These are phyloP conservation scores for Herpetomonas samuelpessoai DNA, from an alignment of 208 protist species.

Conservation along the genomic window DNA sequence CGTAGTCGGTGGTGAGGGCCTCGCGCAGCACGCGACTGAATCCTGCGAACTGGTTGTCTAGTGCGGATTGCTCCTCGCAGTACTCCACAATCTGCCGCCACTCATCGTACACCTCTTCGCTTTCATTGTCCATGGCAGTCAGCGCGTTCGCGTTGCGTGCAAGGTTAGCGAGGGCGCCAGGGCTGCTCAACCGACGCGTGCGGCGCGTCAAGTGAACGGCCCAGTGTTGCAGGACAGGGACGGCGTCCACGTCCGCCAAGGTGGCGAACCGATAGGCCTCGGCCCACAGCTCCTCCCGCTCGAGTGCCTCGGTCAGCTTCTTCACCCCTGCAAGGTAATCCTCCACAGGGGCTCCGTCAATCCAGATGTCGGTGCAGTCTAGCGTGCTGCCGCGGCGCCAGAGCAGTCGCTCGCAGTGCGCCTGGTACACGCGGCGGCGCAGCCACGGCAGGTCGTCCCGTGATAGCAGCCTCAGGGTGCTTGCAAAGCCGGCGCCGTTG, in stretches of 20 bases:
- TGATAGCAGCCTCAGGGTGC: conserved; percentile 29
- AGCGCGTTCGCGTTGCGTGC: not conserved
- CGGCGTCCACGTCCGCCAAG: conserved; percentile 35
- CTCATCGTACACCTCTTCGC: conserved; percentile 38
- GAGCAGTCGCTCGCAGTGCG: conserved; percentile 76
- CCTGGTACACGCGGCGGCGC: conserved; percentile 65
- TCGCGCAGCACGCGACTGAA: conserved; percentile 45
- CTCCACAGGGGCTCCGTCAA: conserved; percentile 37
- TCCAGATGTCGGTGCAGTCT: conserved; percentile 78
- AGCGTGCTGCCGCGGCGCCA: conserved; percentile 50
- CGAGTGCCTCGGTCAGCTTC: conserved; percentile 56
- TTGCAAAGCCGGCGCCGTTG: not conserved
- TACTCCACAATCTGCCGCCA: conserved; percentile 43
- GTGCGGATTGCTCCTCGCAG: conserved; percentile 58
- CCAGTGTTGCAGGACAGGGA: conserved; percentile 54
- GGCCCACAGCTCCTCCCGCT: conserved; percentile 65
- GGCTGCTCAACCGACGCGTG: conserved; percentile 11
- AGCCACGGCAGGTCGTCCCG: conserved; percentile 71
- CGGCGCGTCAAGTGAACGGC: conserved; percentile 44
- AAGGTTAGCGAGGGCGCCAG: not conserved
- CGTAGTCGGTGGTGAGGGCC: conserved; percentile 49
- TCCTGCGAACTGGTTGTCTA: conserved; percentile 50
- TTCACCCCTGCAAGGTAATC: conserved; percentile 39
- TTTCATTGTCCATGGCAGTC: conserved; percentile 14
- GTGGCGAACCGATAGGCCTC: conserved; percentile 64